Base-by-base conservation (phyloP, 2,329 filamentous ascomycete species). In the Sporothrix luriei region DNA sequence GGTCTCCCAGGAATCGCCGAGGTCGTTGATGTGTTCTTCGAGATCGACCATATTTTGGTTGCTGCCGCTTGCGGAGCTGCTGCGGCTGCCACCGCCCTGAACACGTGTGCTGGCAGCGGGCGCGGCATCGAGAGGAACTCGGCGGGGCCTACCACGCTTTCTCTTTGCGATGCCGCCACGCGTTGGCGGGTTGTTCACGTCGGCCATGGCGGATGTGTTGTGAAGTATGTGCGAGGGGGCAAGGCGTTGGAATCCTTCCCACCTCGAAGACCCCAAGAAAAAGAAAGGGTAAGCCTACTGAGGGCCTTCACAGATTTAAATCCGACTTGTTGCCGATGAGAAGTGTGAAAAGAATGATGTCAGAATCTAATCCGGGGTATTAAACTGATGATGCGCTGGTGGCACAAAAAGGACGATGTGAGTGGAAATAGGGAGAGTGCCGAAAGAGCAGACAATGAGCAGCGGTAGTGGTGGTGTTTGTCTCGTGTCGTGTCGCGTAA, bases 1-100 rank as follows among this genome's bases (percentile, higher is more conserved):
- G 6, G 84, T 85, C 74, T 90, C 88, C 87, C 87, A 90, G 14
- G 83, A 83, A 66, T 86, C 84, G 69, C 79, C 80, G 4, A 83
- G 80, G 70, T 86, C 84, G 40, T 82, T 82, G 73, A 85, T 81
- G 74, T 82, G 80, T 72, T 85, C 82, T 72, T 86, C 84, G 11
- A 85, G 79, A 70, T 86, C 84, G 49, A 73, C 77, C 52, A 78
- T 69, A 19, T 73, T 55, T 21, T 46, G 66, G 38, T 62, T 64
- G 67, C 40, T 59, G 13, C 67, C 57, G 33, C 70, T 55, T 4
- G 62, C 29, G 14, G 62, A 62, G 26, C 69, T 71, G 19, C 29
- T 54, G 55, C 33, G 33, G 19, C 54, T 67, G 48, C 16, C 33
- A 40, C 21, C 29, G 21, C 21, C 21, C 16, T 26, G 54, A 26